These are phyloP conservation scores for Penicillium diatomitis DNA, from an alignment of 495 filamentous ascomycete genomes.

Conservation along the genomic window DNA sequence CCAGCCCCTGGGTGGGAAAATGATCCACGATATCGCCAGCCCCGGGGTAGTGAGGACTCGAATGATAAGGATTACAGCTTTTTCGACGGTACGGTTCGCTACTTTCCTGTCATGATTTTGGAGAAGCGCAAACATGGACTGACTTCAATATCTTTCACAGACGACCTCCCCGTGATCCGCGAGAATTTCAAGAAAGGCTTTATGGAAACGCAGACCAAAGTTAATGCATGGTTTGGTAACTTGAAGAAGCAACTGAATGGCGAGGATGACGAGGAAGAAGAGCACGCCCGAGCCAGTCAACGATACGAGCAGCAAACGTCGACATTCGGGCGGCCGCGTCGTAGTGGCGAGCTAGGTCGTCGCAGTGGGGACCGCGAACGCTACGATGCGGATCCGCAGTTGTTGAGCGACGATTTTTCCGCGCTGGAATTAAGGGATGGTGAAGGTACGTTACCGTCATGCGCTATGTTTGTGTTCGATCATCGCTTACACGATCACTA, in stretches of 20 bases:
- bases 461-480: not conserved
- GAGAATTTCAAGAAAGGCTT: constrained; percentile 94
- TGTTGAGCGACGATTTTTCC: constrained; percentile 86
- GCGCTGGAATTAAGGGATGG: constrained; percentile 74
- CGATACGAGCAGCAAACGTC: constrained; percentile 34
- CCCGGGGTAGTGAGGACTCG: constrained; percentile 32
- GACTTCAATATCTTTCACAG: constrained; percentile 26
- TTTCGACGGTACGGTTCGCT: constrained; percentile 55
- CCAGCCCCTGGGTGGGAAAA: constrained; percentile 37
- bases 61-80: constrained; percentile 72
- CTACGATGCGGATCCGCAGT: constrained; percentile 91
- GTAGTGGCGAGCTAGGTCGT: constrained; percentile 49
- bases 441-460: constrained; percentile 42
- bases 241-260: constrained; percentile 89
- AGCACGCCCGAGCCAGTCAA: constrained; percentile 27
- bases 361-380: constrained; percentile 75
- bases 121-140: constrained; percentile 1
- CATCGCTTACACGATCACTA: constrained; percentile 16
- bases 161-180: constrained; percentile 87
- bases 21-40: constrained; percentile 23
- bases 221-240: constrained; percentile 85
- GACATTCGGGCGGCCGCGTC: constrained; percentile 33
- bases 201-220: constrained; percentile 82
- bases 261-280: constrained; percentile 52
- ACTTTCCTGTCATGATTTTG: not conserved